Evolutionary conservation across 2,329 filamentous ascomycete genomes (phyloP), one percentile per base, ranked within the genome.

Genomic region (Ophiostoma ulmi): DNA sequence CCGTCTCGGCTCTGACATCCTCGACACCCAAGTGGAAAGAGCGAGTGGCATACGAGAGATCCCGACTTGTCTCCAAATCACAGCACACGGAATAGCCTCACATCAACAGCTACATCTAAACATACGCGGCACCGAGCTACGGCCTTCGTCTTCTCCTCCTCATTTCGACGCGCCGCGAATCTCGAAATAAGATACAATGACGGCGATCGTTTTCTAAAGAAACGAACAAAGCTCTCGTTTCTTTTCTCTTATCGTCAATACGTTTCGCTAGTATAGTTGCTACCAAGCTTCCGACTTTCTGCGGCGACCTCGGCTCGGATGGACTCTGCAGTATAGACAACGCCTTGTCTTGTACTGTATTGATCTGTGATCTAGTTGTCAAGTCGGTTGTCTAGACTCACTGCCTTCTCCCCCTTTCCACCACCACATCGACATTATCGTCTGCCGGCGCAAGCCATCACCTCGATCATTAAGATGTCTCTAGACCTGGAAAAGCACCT

Each of bases 401-500:
- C 31, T 11, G 31, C 61, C 22, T 35, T 35, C 35, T 8, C 61
- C 61, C 35, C 61, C 20, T 38, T 38, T 38, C 35, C 31, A 35
- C 58, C 31, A 22, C 61, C 22, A 5, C n/a, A 5, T 6, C 14
- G 11, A 35, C 35, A 64, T 44, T 22, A 17, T 22, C 22, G 14
- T 31, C 55, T 6, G 38, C 38, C 38, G 35, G 52, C 48, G 67
- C 35, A 17, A n/a, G 26, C 52, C 67, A 7, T 6, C 67, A 5
- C 26, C 17, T 10, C 52, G 11, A 22, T 8, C 35, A 71, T 73
- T 74, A 74, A 71, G 1, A 89, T 89, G 87, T 87, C 87, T 75
- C 86, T 95, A 77, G 90, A 94, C 77, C 85, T 95, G 69, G 92
- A 95, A 82, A 91, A 88, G 78, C 92, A 94, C 78, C 84, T 95